phyloP scores from a whole-genome alignment of 164 flowering plant species.

The Vitis rupestris region DNA sequence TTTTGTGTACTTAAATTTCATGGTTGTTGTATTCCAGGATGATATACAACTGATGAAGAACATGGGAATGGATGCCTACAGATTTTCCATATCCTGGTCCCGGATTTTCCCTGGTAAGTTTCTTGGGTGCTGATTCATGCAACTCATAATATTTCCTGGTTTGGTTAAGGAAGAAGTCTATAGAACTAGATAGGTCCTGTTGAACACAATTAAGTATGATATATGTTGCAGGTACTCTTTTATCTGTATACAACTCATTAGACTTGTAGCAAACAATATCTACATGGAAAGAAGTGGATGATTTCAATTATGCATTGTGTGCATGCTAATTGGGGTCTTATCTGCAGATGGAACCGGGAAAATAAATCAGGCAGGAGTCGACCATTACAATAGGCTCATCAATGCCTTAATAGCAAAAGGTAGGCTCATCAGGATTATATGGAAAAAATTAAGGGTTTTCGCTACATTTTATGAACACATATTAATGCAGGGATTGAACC shows the following conservation, averaged over 20 bases:
- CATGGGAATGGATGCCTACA: constrained; percentile 87
- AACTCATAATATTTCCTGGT: too few species aligned
- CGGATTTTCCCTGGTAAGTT: constrained; percentile 75
- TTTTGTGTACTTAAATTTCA: too few species aligned
- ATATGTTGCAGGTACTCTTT: too few species aligned
- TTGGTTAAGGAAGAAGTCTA: too few species aligned
- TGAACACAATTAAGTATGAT: too few species aligned
- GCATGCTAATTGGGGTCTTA: background rate
- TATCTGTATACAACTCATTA: too few species aligned
- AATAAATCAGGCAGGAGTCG: constrained; percentile 84
- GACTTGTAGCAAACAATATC: too few species aligned
- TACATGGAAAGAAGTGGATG: too few species aligned
- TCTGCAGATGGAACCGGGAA: constrained; percentile 76
- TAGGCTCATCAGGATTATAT: constrained; percentile 12
- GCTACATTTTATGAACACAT: too few species aligned
- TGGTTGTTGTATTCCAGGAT: constrained; percentile 35
- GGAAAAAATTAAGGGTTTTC: too few species aligned
- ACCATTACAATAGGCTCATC: constrained; percentile 80
- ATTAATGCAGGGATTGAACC: constrained; percentile 75
- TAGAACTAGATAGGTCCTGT: too few species aligned
- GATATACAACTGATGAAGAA: constrained; percentile 72
- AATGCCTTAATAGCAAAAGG: constrained; percentile 81
- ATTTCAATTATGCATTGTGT: background rate
- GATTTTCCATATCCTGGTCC: constrained; percentile 84
- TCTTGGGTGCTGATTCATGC: background rate